phyloP scores from a whole-genome alignment of 352 stramenopile species.

The Pythium utonaiense region DNA sequence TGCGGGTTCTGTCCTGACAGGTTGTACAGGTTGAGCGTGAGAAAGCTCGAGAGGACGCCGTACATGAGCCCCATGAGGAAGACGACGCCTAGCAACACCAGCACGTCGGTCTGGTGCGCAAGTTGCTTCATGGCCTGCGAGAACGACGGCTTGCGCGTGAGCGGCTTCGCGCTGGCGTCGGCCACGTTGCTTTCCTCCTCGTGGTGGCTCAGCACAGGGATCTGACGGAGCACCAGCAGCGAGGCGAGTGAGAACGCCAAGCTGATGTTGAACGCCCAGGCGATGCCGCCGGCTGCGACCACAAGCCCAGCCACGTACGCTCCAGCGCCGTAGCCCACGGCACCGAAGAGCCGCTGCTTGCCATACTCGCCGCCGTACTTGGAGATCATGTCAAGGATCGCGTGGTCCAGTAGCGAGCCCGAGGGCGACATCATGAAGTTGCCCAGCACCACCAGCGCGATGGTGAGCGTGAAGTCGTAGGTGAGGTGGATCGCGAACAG shows the following conservation, averaged over 20 bases:
- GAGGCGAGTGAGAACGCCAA: slow-evolving; percentile 45
- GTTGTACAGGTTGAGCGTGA: slow-evolving; percentile 82
- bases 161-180: slow-evolving; percentile 3
- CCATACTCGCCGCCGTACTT: slow-evolving; percentile 75
- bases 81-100: slow-evolving; percentile 66
- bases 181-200: slow-evolving; percentile 5
- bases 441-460: slow-evolving; percentile 47
- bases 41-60: slow-evolving; percentile 78
- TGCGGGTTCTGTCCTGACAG: slow-evolving; percentile 60
- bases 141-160: slow-evolving; percentile 38
- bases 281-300: slow-evolving; percentile 53
- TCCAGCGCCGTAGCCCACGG: slow-evolving; percentile 56
- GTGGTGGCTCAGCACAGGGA: slow-evolving; percentile 45
- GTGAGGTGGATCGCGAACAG: slow-evolving; percentile 58
- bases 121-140: slow-evolving; percentile 37
- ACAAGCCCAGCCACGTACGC: slow-evolving; percentile 72
- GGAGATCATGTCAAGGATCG: slow-evolving; percentile 59
- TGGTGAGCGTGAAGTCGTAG: slow-evolving; percentile 44
- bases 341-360: slow-evolving; percentile 79
- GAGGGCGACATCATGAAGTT: slow-evolving; percentile 66
- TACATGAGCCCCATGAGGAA: slow-evolving; percentile 83
- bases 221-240: slow-evolving; percentile 59
- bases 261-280: slow-evolving; percentile 76
- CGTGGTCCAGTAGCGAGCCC: slow-evolving; percentile 67
- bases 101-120: slow-evolving; percentile 43